phyloP scores from a whole-genome alignment of 805 yeast species.

The Barnettozyma sp. region DNA sequence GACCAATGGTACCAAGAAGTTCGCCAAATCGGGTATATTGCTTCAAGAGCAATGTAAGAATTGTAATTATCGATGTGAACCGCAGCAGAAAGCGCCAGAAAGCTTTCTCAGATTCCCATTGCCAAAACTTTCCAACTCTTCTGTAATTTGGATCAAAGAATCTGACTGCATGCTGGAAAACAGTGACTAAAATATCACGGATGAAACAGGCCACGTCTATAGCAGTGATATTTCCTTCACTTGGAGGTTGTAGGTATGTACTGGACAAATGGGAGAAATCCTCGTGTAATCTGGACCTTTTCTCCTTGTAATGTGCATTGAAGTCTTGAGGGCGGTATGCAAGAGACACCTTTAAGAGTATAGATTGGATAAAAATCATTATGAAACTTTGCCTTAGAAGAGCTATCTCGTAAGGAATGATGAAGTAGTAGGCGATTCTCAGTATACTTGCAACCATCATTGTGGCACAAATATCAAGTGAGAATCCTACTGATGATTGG shows the following conservation, averaged over 20 bases:
- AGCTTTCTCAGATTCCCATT: slow-evolving; percentile 56
- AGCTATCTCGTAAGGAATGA: slow-evolving; percentile 77
- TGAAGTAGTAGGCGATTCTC: slow-evolving; percentile 68
- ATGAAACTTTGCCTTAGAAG: slow-evolving; percentile 70
- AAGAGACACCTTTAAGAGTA: slow-evolving; percentile 58
- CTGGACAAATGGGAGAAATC: slow-evolving; percentile 5
- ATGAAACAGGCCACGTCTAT: slow-evolving; percentile 9
- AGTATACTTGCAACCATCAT: slow-evolving; percentile 75
- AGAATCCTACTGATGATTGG: slow-evolving; percentile 70
- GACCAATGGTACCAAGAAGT: slow-evolving; percentile 52
- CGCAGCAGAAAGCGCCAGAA: slow-evolving; percentile 58
- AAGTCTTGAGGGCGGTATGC: slow-evolving; percentile 44
- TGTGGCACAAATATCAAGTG: slow-evolving; percentile 88
- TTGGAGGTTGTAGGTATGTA: slow-evolving; percentile 4
- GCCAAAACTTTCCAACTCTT: slow-evolving; percentile 74
- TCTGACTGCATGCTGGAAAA: slow-evolving; percentile 38
- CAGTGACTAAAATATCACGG: slow-evolving; percentile 13
- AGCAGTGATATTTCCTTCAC: slow-evolving; percentile 6
- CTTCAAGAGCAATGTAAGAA: slow-evolving; percentile 36
- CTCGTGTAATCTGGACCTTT: slow-evolving; percentile 13
- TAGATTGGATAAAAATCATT: slow-evolving; percentile 76
- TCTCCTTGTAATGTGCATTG: slow-evolving; percentile 30
- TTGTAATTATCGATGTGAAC: slow-evolving; percentile 7
- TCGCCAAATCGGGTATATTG: slow-evolving; percentile 35
- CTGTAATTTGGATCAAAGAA: slow-evolving; percentile 65